Percentiles rank a stretch among this genome's conserved stretches.
Conservation (phyloP, 2,329 filamentous ascomycete genomes). For the Penicillium sp. region DNA sequence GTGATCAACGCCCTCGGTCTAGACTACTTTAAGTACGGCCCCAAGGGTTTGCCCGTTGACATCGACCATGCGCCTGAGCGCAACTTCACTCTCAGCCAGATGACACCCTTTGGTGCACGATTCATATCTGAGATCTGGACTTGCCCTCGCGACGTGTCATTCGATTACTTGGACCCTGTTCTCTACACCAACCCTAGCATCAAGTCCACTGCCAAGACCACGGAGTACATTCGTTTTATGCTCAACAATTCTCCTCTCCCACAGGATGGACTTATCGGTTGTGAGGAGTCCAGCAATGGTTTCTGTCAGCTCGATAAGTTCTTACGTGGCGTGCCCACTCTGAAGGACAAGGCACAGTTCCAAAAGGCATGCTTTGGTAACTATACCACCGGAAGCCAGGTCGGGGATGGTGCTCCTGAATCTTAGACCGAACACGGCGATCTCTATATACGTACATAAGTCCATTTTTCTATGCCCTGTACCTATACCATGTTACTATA, state of each 20-base stretch:
- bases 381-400: slow-evolving; percentile 23
- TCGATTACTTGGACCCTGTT: slow-evolving; percentile 25
- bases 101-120: slow-evolving; percentile 56
- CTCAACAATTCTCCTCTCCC: slow-evolving; percentile 30
- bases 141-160: slow-evolving; percentile 34
- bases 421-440: not conserved
- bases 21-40: slow-evolving; percentile 48
- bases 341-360: slow-evolving; percentile 27
- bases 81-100: slow-evolving; percentile 48
- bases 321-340: slow-evolving; percentile 17
- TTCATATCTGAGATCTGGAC: slow-evolving; percentile 57
- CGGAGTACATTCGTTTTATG: slow-evolving; percentile 30
- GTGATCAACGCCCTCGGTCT: slow-evolving; percentile 52
- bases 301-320: slow-evolving; percentile 31
- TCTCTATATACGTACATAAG: not conserved
- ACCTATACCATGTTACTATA: not conserved
- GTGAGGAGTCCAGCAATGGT: slow-evolving; percentile 24
- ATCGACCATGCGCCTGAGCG: slow-evolving; percentile 43
- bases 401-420: slow-evolving; percentile 22
- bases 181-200: slow-evolving; percentile 37
- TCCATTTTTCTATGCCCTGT: not conserved
- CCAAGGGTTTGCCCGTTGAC: slow-evolving; percentile 22
- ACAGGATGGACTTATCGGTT: slow-evolving; percentile 25
- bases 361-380: slow-evolving; percentile 31
- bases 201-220: slow-evolving; percentile 9